A percentile compares a stretch with the other conserved stretches of the same genome.
Conservation (phyloP, 2,329 filamentous ascomycete species). For the Fusarium chaquense region DNA sequence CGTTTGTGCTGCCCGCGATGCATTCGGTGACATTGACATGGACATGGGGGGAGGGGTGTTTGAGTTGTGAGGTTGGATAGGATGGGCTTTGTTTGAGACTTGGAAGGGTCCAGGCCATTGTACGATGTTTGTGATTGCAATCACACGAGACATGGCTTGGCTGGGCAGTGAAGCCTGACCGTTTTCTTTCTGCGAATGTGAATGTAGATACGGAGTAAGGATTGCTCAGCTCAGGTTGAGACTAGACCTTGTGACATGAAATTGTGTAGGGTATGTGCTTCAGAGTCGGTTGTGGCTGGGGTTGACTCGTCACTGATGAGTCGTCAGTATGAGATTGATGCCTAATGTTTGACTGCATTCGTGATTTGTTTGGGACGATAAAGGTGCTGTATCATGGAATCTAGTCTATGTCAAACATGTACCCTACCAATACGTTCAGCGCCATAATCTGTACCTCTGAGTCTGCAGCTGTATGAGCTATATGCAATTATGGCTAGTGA, state of each 20-base stretch:
- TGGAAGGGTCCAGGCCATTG: neutral
- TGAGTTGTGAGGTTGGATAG: neutral
- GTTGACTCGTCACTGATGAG: neutral
- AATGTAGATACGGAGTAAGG: conserved; percentile 4
- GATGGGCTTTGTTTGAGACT: neutral
- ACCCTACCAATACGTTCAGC: neutral
- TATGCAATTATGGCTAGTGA: neutral
- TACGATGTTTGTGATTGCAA: conserved; percentile 16
- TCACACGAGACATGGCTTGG: conserved; percentile 13
- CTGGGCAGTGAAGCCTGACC: neutral
- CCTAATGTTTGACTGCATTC: neutral
- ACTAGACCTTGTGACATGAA: conserved; percentile 16
- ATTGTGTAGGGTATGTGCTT: conserved; percentile 20
- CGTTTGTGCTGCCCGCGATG: conserved; percentile 10
- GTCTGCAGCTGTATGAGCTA: no score
- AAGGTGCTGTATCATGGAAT: no score
- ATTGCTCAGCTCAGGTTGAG: conserved; percentile 6
- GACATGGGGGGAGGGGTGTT: conserved; percentile 11
- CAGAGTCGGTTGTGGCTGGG: conserved; percentile 1
- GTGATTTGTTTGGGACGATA: neutral
- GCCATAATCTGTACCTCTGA: neutral
- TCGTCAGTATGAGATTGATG: neutral
- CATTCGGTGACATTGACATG: neutral
- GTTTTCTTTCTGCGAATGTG: neutral
- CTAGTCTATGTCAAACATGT: neutral